phyloP scores from a whole-genome alignment of 352 stramenopile species.

The Globisporangium megalacanthum region DNA sequence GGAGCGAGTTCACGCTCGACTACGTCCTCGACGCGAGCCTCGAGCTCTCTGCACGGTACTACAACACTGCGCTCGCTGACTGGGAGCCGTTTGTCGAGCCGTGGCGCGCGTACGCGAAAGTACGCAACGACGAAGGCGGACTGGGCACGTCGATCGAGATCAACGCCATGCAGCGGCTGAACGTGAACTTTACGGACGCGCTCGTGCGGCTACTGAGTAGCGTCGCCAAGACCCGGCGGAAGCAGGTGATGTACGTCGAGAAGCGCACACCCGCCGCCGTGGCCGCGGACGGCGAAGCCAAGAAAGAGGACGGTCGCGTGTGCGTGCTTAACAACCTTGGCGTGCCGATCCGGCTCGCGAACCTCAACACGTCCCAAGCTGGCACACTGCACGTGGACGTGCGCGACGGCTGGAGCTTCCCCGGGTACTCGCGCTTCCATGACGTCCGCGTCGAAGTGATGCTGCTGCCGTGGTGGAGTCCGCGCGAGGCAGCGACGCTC shows the following conservation, averaged over 20 bases:
- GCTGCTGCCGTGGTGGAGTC: conserved; percentile 84
- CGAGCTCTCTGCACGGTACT: conserved; percentile 81
- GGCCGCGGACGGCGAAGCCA: conserved; percentile 72
- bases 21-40: conserved; percentile 67
- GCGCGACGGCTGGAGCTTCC: conserved; percentile 81
- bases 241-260: conserved; percentile 69
- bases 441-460: conserved; percentile 80
- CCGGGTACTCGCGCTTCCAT: conserved; percentile 78
- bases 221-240: conserved; percentile 68
- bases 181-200: conserved; percentile 84
- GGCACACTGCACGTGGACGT: conserved; percentile 79
- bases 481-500: conserved; percentile 59
- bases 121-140: conserved; percentile 45
- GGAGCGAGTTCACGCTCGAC: conserved; percentile 64
- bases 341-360: conserved; percentile 82
- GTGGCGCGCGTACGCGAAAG: conserved; percentile 70
- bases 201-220: conserved; percentile 75
- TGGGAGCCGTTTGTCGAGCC: conserved; percentile 87
- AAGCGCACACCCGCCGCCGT: conserved; percentile 72
- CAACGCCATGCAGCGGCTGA: conserved; percentile 80
- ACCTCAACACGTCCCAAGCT: conserved; percentile 81
- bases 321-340: conserved; percentile 87
- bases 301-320: conserved; percentile 79
- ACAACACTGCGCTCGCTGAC: conserved; percentile 83
- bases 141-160: conserved; percentile 64